phyloP scores from a whole-genome alignment of 179 eudicot genomes.

The Silene vulgaris region DNA sequence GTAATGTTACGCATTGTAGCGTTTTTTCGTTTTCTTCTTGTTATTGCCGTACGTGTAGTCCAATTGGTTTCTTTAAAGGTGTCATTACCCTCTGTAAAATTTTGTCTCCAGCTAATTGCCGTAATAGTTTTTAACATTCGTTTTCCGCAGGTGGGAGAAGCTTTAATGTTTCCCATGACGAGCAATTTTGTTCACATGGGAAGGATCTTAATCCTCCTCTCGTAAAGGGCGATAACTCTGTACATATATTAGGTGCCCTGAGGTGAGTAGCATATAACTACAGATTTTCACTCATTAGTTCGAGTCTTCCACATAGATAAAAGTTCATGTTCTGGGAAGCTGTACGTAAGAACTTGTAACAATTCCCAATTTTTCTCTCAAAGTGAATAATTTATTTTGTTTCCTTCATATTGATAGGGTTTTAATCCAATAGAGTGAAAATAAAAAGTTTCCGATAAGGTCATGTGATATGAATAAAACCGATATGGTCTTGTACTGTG shows the following conservation, averaged over 20 bases:
- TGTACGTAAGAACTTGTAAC: slow-evolving; percentile 9
- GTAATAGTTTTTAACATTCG: not conserved
- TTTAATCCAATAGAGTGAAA: not conserved
- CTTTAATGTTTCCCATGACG: not conserved
- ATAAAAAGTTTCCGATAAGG: not conserved
- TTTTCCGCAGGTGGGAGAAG: slow-evolving; percentile 27
- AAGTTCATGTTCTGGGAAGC: slow-evolving; percentile 17
- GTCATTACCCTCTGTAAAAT: not conserved
- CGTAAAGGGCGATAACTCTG: slow-evolving; percentile 26
- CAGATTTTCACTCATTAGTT: slow-evolving; percentile 25
- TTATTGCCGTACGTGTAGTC: not conserved
- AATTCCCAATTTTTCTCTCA: not conserved
- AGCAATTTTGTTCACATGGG: not conserved
- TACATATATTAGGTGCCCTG: slow-evolving; percentile 26
- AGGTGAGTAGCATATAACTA: slow-evolving; percentile 22
- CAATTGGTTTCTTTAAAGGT: not conserved
- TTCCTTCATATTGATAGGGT: not conserved
- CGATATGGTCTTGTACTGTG: not conserved
- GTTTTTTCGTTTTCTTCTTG: not conserved
- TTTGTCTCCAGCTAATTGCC: not conserved
- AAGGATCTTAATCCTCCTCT: slow-evolving; percentile 18
- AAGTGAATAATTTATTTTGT: slow-evolving; percentile 12
- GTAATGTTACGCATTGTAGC: not conserved
- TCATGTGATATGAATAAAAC: not conserved
- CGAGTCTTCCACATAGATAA: slow-evolving; percentile 3